These are phyloP conservation scores for Dissoconium aciculare DNA, from an alignment of 2,329 filamentous ascomycete genomes.

Conservation along the genomic window DNA sequence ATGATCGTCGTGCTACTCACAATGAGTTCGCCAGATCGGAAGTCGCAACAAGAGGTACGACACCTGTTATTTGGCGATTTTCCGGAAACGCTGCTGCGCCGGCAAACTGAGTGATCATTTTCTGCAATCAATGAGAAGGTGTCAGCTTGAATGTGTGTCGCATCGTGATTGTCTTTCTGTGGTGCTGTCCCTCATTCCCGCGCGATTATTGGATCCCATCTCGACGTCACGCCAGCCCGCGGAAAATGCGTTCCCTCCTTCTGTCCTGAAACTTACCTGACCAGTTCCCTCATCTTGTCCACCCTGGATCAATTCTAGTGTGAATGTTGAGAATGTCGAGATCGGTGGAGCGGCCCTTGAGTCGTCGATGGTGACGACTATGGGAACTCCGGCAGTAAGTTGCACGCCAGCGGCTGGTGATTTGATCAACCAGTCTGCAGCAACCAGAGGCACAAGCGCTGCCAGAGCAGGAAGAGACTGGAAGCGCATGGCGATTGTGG, in stretches of 20 bases:
- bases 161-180: too few species aligned
- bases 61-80: background rate
- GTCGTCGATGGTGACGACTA: constrained; percentile 41
- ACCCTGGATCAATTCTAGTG: constrained; percentile 46
- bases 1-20: too few species aligned
- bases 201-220: constrained; percentile 9
- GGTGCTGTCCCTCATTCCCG: constrained; percentile 4
- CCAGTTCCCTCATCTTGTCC: constrained; percentile 35
- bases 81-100: constrained; percentile 3
- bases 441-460: constrained; percentile 28
- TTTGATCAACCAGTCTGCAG: constrained; percentile 42
- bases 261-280: constrained; percentile 27
- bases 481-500: constrained; percentile 13
- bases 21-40: too few species aligned
- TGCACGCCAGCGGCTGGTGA: constrained; percentile 37
- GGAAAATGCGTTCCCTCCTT: too few species aligned
- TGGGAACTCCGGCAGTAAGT: constrained; percentile 37
- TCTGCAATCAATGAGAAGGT: background rate
- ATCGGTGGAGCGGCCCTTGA: constrained; percentile 36
- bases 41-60: too few species aligned
- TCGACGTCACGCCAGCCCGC: too few species aligned
- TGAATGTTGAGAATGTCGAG: constrained; percentile 38
- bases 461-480: constrained; percentile 22
- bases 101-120: background rate
- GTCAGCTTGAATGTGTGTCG: too few species aligned